Evolutionary conservation across 225 moss, liverwort and hornwort genomes (phyloP).

Genomic region (Asterella californica): DNA sequence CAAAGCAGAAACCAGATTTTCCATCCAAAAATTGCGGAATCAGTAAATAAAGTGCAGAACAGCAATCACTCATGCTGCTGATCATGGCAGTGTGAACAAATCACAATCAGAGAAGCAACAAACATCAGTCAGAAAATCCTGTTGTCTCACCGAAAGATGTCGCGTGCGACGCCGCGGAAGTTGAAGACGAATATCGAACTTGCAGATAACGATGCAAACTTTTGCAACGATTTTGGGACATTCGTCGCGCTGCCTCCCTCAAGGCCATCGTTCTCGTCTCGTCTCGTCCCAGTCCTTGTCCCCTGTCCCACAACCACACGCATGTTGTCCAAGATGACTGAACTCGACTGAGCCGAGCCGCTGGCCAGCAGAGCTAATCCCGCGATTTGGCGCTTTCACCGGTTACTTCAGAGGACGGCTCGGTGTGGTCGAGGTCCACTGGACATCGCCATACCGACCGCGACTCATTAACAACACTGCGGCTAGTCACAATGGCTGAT

Average conservation of each 20-base stretch:
- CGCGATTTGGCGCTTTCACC: too few relatives aligned
- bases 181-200: slow-evolving; percentile 16
- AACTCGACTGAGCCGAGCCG: too few relatives aligned
- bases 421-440: too few relatives aligned
- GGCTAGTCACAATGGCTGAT: too few relatives aligned
- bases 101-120: neutral
- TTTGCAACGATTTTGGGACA: slow-evolving; percentile 3
- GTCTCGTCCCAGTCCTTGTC: neutral
- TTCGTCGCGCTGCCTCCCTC: slow-evolving; percentile 14
- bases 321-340: too few relatives aligned
- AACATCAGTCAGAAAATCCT: neutral
- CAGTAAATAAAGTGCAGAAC: neutral
- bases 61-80: neutral
- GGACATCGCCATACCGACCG: too few relatives aligned
- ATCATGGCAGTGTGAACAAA: neutral
- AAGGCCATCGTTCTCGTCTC: slow-evolving; percentile 23
- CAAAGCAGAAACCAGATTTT: neutral
- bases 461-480: too few relatives aligned
- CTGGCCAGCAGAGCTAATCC: too few relatives aligned
- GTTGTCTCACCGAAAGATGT: slow-evolving; percentile 43
- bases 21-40: neutral
- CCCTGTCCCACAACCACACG: too few relatives aligned
- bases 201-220: slow-evolving; percentile 4
- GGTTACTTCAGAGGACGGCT: too few relatives aligned
- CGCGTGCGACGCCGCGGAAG: slow-evolving; percentile 22